Evolutionary conservation across 2,329 filamentous ascomycete genomes (phyloP).

Genomic region (Tolypocladium inflatum): DNA sequence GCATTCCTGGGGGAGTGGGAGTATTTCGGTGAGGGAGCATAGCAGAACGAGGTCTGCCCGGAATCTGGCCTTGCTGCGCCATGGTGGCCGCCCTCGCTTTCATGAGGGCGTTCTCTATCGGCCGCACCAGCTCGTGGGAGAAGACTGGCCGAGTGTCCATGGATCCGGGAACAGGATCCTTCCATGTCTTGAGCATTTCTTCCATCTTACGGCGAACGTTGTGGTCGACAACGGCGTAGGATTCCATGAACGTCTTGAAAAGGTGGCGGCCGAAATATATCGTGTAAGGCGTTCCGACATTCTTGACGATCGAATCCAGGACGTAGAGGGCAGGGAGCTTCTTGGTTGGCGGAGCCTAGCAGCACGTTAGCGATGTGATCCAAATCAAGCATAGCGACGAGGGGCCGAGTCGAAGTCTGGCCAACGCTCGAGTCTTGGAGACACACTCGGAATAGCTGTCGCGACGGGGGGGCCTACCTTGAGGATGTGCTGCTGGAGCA

Average conservation of each 20-base stretch:
- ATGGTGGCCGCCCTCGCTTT: slow-evolving; percentile 60
- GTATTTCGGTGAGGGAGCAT: slow-evolving; percentile 58
- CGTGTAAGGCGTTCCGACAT: slow-evolving; percentile 95
- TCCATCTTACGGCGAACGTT: slow-evolving; percentile 84
- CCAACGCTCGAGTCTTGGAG: neutral
- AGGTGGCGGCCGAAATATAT: slow-evolving; percentile 88
- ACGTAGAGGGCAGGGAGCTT: slow-evolving; percentile 96
- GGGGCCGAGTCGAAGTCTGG: neutral
- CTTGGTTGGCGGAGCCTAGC: slow-evolving; percentile 73
- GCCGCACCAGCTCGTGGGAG: slow-evolving; percentile 71
- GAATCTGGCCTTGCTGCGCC: slow-evolving; percentile 39
- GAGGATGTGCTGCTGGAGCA: slow-evolving; percentile 86
- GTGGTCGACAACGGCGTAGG: slow-evolving; percentile 81
- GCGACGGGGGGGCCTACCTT: slow-evolving; percentile 54
- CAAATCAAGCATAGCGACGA: neutral
- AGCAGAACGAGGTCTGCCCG: slow-evolving; percentile 37
- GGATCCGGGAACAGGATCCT: slow-evolving; percentile 88
- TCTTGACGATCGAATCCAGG: slow-evolving; percentile 96
- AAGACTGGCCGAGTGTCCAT: slow-evolving; percentile 92
- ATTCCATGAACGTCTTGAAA: slow-evolving; percentile 93
- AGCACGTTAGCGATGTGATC: slow-evolving; percentile 25
- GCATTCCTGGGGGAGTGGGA: slow-evolving; percentile 57
- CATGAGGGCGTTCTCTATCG: slow-evolving; percentile 89
- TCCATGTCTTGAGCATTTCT: slow-evolving; percentile 97
- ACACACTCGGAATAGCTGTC: neutral